Percentiles rank a stretch among this genome's conserved stretches.
Conservation (phyloP, 2,329 filamentous ascomycete species). For the Penicillium hordei region DNA sequence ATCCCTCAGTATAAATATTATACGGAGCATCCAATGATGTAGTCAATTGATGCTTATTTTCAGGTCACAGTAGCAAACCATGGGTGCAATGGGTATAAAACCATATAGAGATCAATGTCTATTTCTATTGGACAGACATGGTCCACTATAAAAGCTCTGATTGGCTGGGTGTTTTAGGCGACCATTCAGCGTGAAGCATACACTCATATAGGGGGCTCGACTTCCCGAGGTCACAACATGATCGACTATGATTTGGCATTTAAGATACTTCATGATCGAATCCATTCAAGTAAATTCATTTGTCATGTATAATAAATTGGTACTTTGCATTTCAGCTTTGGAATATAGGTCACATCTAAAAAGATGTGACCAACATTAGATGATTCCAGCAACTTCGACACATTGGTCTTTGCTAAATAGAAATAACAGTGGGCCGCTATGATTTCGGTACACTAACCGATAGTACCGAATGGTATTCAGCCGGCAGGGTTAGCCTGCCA, state of each 20-base stretch:
- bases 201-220: background rate
- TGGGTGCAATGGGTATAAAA: background rate
- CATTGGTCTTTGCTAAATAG: background rate
- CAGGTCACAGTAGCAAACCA: background rate
- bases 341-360: background rate
- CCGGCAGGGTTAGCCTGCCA: background rate
- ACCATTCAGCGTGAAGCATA: slow-evolving; percentile 1
- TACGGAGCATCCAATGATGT: background rate
- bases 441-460: background rate
- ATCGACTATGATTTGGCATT: background rate
- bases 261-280: background rate
- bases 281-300: background rate
- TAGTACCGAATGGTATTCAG: background rate
- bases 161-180: background rate
- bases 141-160: accelerated
- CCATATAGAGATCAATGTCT: background rate
- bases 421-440: background rate
- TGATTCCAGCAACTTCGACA: background rate
- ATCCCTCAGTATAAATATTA: background rate
- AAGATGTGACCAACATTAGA: background rate
- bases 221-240: background rate
- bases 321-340: background rate
- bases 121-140: background rate
- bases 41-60: background rate
- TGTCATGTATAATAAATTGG: background rate